Evolutionary conservation across 495 filamentous ascomycete genomes (phyloP).

Genomic region (Penicillium desertorum): DNA sequence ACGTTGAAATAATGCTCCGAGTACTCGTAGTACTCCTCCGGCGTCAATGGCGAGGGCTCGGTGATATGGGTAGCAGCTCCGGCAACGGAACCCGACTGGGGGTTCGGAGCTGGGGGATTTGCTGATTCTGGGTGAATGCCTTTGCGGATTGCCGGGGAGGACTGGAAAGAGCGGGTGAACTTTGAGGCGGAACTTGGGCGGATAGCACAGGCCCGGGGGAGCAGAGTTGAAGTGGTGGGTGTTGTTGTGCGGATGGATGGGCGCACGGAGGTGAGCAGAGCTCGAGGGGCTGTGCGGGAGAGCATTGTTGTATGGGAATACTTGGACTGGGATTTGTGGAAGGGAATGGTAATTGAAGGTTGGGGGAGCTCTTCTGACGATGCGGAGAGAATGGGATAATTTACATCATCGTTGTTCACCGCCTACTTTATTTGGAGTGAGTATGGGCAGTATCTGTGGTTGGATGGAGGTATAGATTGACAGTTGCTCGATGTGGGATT

Average conservation of each 20-base stretch:
- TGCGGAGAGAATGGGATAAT: constrained; percentile 8
- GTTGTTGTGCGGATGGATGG: constrained; percentile 26
- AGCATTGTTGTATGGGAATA: constrained; percentile 29
- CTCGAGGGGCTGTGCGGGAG: constrained; percentile 33
- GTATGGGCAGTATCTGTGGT: constrained; percentile 3
- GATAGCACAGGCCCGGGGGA: constrained; percentile 12
- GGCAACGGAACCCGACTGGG: constrained; percentile 35
- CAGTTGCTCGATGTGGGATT: constrained; percentile 4
- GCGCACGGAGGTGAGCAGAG: constrained; percentile 25
- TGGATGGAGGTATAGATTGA: constrained; percentile 2
- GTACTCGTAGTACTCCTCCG: constrained; percentile 48
- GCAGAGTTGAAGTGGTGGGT: constrained; percentile 3
- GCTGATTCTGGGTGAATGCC: constrained; percentile 45
- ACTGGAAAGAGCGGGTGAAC: constrained; percentile 30
- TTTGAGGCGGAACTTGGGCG: constrained; percentile 20
- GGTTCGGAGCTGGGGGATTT: constrained; percentile 41
- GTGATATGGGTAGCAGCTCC: constrained; percentile 37
- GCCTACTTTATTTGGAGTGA: background rate
- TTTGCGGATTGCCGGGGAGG: constrained; percentile 34
- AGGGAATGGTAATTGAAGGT: background rate
- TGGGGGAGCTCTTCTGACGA: constrained; percentile 3
- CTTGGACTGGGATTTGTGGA: background rate
- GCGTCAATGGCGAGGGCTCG: constrained; percentile 42
- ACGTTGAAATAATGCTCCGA: constrained; percentile 52
- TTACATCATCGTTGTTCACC: constrained; percentile 17